These are phyloP conservation scores for Moesziomyces globuligerus DNA, from an alignment of 1,284 basidiomycete species.

Conservation along the genomic window DNA sequence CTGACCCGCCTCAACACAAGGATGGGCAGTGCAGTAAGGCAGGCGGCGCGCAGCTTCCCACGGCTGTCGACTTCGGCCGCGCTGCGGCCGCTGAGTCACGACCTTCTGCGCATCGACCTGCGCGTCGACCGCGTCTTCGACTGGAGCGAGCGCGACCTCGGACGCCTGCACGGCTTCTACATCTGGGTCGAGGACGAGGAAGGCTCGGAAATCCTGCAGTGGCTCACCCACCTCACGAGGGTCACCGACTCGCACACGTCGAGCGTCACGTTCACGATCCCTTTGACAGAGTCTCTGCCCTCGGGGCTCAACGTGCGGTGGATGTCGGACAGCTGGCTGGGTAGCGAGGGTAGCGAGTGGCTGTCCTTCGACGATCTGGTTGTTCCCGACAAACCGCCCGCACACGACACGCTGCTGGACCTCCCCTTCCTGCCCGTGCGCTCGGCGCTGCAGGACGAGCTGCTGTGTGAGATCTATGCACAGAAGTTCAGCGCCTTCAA, in stretches of 20 bases:
- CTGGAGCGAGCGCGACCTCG: constrained; percentile 86
- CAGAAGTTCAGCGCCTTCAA: constrained; percentile 75
- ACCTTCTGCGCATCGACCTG: constrained; percentile 82
- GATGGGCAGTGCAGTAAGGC: constrained; percentile 82
- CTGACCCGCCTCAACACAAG: constrained; percentile 86
- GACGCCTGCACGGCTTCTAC: constrained; percentile 86
- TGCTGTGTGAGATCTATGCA: constrained; percentile 55
- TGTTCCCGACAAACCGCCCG: constrained; percentile 78
- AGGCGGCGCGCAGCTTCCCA: constrained; percentile 88
- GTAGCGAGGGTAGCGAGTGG: constrained; percentile 80
- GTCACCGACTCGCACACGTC: constrained; percentile 69
- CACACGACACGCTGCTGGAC: constrained; percentile 79
- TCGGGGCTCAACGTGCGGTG: constrained; percentile 72
- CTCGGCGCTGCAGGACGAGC: constrained; percentile 67
- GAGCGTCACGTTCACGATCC: constrained; percentile 63
- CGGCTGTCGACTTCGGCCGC: constrained; percentile 76
- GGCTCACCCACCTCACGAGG: constrained; percentile 68
- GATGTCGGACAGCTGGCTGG: constrained; percentile 93
- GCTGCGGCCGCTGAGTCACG: constrained; percentile 78
- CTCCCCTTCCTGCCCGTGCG: constrained; percentile 80
- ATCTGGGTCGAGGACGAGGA: constrained; percentile 92
- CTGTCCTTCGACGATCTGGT: constrained; percentile 77
- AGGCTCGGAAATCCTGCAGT: constrained; percentile 83
- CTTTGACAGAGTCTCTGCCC: constrained; percentile 67
- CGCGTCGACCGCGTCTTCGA: constrained; percentile 77